Conservation (phyloP, 169 alveolate genomes). For the Gregarina niphandrodes region DNA sequence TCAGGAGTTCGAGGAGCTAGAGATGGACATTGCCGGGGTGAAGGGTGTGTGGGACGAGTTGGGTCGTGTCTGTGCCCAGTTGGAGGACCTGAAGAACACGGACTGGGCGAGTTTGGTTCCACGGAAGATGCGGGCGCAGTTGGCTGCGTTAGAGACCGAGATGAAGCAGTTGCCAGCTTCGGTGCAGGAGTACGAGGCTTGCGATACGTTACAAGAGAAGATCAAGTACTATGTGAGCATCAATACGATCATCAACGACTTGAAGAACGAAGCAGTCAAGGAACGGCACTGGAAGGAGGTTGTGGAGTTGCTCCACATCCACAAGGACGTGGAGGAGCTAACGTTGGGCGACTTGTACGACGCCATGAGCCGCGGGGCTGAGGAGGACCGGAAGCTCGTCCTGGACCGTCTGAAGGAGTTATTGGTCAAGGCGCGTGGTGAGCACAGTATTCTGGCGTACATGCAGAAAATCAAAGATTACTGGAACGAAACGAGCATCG, state of each 20-base stretch:
- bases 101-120: constrained; percentile 51
- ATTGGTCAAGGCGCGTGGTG: constrained; percentile 56
- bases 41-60: constrained; percentile 63
- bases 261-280: constrained; percentile 79
- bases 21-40: constrained; percentile 16
- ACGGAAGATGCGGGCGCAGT: constrained; percentile 36
- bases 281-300: constrained; percentile 83
- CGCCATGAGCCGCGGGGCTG: constrained; percentile 28
- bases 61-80: constrained; percentile 33
- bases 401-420: constrained; percentile 23
- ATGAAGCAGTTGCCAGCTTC: constrained; percentile 52
- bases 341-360: constrained; percentile 63
- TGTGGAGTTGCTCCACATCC: constrained; percentile 38
- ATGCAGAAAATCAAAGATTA: constrained; percentile 38
- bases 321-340: constrained; percentile 40
- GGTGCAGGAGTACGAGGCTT: constrained; percentile 60
- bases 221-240: background rate
- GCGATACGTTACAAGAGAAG: constrained; percentile 42
- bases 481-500: constrained; percentile 28
- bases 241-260: constrained; percentile 30
- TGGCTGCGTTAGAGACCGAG: constrained; percentile 39
- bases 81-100: constrained; percentile 45
- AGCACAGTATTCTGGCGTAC: constrained; percentile 45
- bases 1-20: constrained; percentile 8
- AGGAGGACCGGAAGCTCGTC: constrained; percentile 10